Evolutionary conservation across 495 filamentous ascomycete species (phyloP).

Genomic region (Rostrohypoxylon terebratum): DNA sequence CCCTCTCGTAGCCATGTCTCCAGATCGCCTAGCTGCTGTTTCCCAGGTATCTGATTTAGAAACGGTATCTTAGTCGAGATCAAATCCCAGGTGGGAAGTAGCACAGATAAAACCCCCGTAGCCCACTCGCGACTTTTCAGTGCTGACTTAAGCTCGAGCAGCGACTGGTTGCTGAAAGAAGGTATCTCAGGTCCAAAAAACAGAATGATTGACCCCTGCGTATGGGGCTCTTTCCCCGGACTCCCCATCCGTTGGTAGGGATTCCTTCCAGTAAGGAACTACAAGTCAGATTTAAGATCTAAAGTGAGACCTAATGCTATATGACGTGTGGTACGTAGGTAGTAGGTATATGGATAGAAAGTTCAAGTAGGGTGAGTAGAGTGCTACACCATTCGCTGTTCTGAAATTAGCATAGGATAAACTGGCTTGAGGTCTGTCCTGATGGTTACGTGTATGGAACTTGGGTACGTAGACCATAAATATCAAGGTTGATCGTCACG

Average conservation of each 20-base stretch:
- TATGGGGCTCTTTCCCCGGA: not conserved
- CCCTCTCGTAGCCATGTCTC: not conserved
- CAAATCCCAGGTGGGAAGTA: not conserved
- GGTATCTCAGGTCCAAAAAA: constrained; percentile 6
- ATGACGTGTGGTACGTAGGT: not conserved
- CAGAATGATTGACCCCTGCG: not conserved
- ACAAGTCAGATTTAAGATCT: not conserved
- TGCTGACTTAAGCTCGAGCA: not conserved
- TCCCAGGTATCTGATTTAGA: not conserved
- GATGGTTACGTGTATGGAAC: not conserved
- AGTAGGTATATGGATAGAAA: not conserved
- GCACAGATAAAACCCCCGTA: too few species aligned
- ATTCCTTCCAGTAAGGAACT: not conserved
- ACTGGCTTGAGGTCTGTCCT: not conserved
- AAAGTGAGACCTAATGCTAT: constrained; percentile 1
- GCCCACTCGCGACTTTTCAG: not conserved
- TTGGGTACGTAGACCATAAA: not conserved
- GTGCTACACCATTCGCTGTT: not conserved
- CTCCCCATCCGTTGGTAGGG: not conserved
- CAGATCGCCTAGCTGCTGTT: not conserved
- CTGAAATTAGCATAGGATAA: not conserved
- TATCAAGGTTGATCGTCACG: constrained; percentile 3
- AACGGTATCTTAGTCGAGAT: not conserved
- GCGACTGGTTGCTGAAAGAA: not conserved
- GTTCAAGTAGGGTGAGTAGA: not conserved